Evolutionary conservation across 768 basidiomycete genomes (phyloP), one percentile per base, ranked within the genome.

Genomic region (Amanita muscaria): DNA sequence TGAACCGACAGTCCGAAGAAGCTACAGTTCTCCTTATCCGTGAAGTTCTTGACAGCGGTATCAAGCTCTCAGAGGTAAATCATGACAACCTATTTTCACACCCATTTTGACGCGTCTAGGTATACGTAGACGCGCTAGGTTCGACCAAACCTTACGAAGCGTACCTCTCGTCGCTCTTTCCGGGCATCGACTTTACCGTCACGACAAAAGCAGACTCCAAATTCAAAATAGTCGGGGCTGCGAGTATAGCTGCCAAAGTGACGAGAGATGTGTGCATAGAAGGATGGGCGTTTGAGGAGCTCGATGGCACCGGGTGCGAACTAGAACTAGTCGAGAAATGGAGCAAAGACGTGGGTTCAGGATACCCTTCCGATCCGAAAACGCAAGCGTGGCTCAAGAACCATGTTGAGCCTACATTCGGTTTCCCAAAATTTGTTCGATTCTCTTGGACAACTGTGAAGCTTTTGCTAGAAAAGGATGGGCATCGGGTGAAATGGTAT

Each of bases 371-470:
- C 57, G 89, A 99, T 64, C 94, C 96, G 0, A 89, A 84, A 53
- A 98, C 96, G 1, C 78, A 91, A 55, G 78, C 78, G 1, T 98
- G 90, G 88, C 68, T 99, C 10, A 76, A 75, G 51, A 59, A 68
- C 1, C 73, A 83, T 0, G 56, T 97, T 10, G 83, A 97, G 44
- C 84, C 83, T 2, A 83, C 89, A 2, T 99, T 99, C 58, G 96
- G 96, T 4, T 94, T 79, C 56, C 94, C 94, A 0, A 83, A 79
- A 14, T 63, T 97, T 30, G 93, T 80, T 3, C 79, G 96, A 14
- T 98, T 98, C 64, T 91, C 88, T 1, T 99, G 96, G 96, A 80
- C 88, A 3, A 96, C 96, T 0, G 80, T 93, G 49, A 92, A 91
- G 57, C 74, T 88, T 2, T 60, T 80, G 2, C 64, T 99, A 12